Base-by-base conservation (phyloP, 345 rosid genomes). In the Lagerstroemia speciosa region DNA sequence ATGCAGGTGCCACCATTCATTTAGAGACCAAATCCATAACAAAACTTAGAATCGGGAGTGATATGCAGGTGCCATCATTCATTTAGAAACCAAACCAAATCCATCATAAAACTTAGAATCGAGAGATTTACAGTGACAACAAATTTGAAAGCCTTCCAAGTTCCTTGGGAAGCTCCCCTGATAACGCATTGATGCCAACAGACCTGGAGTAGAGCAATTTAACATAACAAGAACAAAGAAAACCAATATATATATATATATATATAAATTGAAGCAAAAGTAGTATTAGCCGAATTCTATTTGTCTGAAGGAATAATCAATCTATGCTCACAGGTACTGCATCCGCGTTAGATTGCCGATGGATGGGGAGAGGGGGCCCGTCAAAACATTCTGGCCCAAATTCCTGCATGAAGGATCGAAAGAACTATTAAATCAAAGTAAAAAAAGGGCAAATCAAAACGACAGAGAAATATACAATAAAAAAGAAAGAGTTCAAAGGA, bases 291-390 rank as follows among this genome's bases (percentile, higher is more conserved):
- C 29, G 26, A 22, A 33, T 62, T 14, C 26, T 14, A 34, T 32
- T 1, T 5, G 22, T 36, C 37, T n/a, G 14, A 16, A 45, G 34
- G 9, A 63, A 33, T 27, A 34, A 3, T 41, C 46, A 41, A 41
- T 2, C 2, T 3, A 41, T 41, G 46, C 94, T 84, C 75, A 87
- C 94, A 92, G 72, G 71, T 75, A 79, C 74, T 81, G 88, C 87
- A 86, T 63, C 65, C 74, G 67, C 50, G 75, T 81, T 53, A 86
- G 72, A 75, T 83, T 84, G 62, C 78, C 75, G 33, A 86, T 71
- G 12, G 82, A 70, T 34, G 84, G 10, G 30, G 88, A 67, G 66
- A 86, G 69, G 24, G 71, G 67, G 67, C 90, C 90, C 7, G 81
- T 80, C 73, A 86, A 73, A 77, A 64, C 71, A 79, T 86, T 86